Evolutionary conservation across 2,329 filamentous ascomycete species (phyloP), one percentile per base, ranked within the genome.

Genomic region (Botrytis galanthina): DNA sequence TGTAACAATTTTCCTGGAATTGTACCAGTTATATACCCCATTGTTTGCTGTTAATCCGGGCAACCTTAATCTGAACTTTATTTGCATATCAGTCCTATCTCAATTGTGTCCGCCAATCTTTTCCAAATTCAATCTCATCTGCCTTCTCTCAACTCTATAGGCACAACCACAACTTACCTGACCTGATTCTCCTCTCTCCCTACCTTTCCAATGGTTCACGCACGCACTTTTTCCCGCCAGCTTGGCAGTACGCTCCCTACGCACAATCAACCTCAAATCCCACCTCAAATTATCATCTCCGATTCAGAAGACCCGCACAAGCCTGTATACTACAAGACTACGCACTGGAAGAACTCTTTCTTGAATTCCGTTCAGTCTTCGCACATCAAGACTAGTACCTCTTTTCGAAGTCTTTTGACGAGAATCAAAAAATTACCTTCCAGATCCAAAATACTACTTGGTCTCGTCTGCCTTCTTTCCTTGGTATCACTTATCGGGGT

Each of bases 201-300:
- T 39, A 29, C 46, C 46, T 68, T 54, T n/a, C 26, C 46, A 54
- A 68, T 68, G 64, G 46, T 57, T 54, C 64, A 54, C 46, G 64
- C 64, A 57, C 64, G 64, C 35, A 68, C 64, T 14, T 54, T 68
- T 29, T 68, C 64, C 35, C 64, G 64, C 64, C 64, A 68, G 64
- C 35, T 68, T 8, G 46, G 64, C 64, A 57, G 16, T 42, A 42
- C 64, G 9, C 64, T 68, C 48, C 64, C 64, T 57, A 68, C 35
- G 35, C 64, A 68, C 64, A 68, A 68, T 18, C 64, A 68, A 57
- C 64, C 64, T 42, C 64, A 68, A n/a, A 14, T 54, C 20, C 64
- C 48, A 22, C 64, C 64, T 42, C 64, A 68, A 42, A 68, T 54
- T 18, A 39, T 68, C 64, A 37, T 67, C 44, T 37, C 44, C 32